Evolutionary conservation across 2,329 filamentous ascomycete genomes (phyloP).

Genomic region (Verruconis gallopava): DNA sequence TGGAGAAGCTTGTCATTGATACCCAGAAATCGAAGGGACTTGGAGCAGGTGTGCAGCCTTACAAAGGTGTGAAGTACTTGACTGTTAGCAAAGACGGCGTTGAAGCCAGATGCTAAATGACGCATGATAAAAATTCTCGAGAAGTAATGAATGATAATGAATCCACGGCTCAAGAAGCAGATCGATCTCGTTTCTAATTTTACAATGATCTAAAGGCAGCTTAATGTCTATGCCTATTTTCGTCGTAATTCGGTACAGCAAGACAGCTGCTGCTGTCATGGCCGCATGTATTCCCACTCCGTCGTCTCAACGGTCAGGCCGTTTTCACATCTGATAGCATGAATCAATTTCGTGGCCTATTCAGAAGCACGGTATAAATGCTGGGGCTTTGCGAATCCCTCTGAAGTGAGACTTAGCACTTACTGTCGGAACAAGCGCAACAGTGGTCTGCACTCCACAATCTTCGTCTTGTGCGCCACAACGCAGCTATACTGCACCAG

Average conservation of each 20-base stretch:
- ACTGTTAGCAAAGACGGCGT: slow-evolving; percentile 52
- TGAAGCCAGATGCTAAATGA: slow-evolving; percentile 30
- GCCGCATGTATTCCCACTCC: slow-evolving; percentile 47
- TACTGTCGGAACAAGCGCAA: slow-evolving; percentile 46
- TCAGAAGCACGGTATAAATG: too few species aligned
- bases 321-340: slow-evolving; percentile 35
- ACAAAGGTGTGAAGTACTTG: slow-evolving; percentile 96
- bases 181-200: too few species aligned
- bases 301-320: slow-evolving; percentile 50
- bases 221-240: too few species aligned
- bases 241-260: too few species aligned
- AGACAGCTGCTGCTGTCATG: too few species aligned
- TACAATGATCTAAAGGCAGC: too few species aligned
- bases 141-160: background rate
- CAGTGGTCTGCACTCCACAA: slow-evolving; percentile 41
- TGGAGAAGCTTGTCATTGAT: slow-evolving; percentile 49
- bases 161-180: too few species aligned
- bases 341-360: too few species aligned
- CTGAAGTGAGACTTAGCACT: too few species aligned
- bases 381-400: too few species aligned
- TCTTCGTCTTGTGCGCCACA: slow-evolving; percentile 25
- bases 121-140: background rate
- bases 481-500: slow-evolving; percentile 51
- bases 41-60: slow-evolving; percentile 80
- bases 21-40: slow-evolving; percentile 73